These are phyloP conservation scores for Colletotrichum theobromicola DNA, from an alignment of 2,329 filamentous ascomycete species.

Conservation along the genomic window DNA sequence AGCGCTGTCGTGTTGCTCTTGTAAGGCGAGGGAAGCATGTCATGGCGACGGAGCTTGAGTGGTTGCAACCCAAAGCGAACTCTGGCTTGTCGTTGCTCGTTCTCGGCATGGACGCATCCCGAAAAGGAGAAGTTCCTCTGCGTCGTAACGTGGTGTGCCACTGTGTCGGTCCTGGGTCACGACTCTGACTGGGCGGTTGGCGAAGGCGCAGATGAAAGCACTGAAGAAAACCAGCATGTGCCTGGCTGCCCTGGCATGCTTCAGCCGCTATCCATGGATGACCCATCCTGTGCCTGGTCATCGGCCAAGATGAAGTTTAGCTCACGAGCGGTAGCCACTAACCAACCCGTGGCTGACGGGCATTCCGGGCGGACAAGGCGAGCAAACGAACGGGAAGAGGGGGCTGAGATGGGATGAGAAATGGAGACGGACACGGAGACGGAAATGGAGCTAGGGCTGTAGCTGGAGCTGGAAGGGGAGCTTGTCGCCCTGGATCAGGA, in stretches of 20 bases:
- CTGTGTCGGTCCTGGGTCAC: neutral
- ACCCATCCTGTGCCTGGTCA: neutral
- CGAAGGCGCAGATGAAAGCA: neutral
- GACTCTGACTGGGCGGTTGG: neutral
- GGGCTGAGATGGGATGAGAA: neutral
- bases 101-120: neutral
- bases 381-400: neutral
- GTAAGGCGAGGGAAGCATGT: neutral
- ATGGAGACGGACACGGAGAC: neutral
- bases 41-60: neutral
- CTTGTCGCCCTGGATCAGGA: neutral
- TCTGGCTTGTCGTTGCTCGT: neutral
- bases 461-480: neutral
- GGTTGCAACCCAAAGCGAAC: neutral
- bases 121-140: neutral
- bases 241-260: neutral
- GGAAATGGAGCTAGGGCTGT: neutral
- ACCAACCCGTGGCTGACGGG: conserved; percentile 2
- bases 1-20: neutral
- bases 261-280: conserved; percentile 1
- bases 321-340: neutral
- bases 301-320: neutral
- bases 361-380: conserved; percentile 12
- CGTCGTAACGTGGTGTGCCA: neutral
- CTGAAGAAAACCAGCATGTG: neutral